Evolutionary conservation across 306 rosid species (phyloP).

Genomic region (Acmispon strigosus): DNA sequence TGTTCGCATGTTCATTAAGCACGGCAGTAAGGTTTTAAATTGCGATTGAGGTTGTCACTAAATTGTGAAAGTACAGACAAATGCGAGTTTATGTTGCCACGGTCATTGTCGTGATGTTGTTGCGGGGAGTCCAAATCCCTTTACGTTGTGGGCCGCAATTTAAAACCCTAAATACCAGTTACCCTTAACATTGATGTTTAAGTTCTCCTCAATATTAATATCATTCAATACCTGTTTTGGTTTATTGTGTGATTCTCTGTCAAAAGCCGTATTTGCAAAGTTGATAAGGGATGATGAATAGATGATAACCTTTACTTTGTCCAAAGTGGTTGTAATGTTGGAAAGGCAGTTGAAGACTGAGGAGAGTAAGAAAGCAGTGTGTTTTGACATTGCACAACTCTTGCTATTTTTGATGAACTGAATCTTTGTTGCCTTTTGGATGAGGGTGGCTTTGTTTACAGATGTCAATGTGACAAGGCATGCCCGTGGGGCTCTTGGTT

Average conservation of each 20-base stretch:
- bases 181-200: neutral
- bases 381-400: slow-evolving; percentile 20
- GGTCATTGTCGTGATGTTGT: too few species aligned
- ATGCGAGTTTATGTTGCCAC: too few species aligned
- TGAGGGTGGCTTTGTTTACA: slow-evolving; percentile 22
- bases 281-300: neutral
- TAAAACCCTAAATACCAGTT: neutral
- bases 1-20: slow-evolving; percentile 1
- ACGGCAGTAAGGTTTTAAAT: neutral
- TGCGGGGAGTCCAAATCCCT: too few species aligned
- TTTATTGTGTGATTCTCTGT: slow-evolving; percentile 12
- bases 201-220: slow-evolving; percentile 6
- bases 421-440: slow-evolving; percentile 20
- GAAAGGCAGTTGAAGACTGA: slow-evolving; percentile 22
- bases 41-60: too few species aligned
- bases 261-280: slow-evolving; percentile 23
- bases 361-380: neutral
- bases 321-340: slow-evolving; percentile 32
- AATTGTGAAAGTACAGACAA: too few species aligned
- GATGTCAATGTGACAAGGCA: slow-evolving; percentile 14
- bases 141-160: too few species aligned
- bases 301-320: slow-evolving; percentile 17
- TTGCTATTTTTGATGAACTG: neutral
- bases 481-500: slow-evolving; percentile 25
- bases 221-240: slow-evolving; percentile 3